Conservation (phyloP, 352 stramenopile genomes). For the Phytopythium vexans region DNA sequence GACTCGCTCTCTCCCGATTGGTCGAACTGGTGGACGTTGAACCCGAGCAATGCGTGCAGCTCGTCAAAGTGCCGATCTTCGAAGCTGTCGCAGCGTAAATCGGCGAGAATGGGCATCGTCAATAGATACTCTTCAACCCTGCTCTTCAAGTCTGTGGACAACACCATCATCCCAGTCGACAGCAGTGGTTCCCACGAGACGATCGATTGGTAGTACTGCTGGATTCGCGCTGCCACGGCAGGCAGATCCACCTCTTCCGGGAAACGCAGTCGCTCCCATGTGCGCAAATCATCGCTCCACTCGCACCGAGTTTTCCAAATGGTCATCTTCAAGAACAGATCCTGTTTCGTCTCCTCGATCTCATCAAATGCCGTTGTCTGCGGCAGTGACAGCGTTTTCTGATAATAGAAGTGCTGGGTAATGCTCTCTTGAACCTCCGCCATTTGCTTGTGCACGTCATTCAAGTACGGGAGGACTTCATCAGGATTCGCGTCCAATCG, state of each 20-base stretch:
- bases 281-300: constrained; percentile 47
- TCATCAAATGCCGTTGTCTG: constrained; percentile 77
- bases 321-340: constrained; percentile 76
- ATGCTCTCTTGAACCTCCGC: constrained; percentile 15
- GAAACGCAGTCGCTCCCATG: constrained; percentile 56
- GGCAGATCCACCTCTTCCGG: constrained; percentile 63
- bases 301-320: constrained; percentile 76
- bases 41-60: constrained; percentile 66
- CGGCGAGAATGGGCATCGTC: constrained; percentile 72
- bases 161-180: constrained; percentile 32
- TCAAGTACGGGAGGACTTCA: constrained; percentile 48
- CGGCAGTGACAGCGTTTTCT: constrained; percentile 55
- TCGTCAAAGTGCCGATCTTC: constrained; percentile 62
- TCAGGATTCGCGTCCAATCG: constrained; percentile 41
- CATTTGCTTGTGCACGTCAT: constrained; percentile 19
- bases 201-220: constrained; percentile 49
- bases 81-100: constrained; percentile 56
- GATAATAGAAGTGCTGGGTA: constrained; percentile 43
- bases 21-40: constrained; percentile 53
- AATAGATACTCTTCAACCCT: constrained; percentile 78
- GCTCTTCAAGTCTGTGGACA: constrained; percentile 67
- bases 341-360: constrained; percentile 58
- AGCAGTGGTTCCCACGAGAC: constrained; percentile 50
- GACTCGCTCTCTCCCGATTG: constrained; percentile 1
- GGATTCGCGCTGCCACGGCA: constrained; percentile 65